Base-by-base conservation (phyloP, 2,329 filamentous ascomycete species). In the Exophiala mesophila region DNA sequence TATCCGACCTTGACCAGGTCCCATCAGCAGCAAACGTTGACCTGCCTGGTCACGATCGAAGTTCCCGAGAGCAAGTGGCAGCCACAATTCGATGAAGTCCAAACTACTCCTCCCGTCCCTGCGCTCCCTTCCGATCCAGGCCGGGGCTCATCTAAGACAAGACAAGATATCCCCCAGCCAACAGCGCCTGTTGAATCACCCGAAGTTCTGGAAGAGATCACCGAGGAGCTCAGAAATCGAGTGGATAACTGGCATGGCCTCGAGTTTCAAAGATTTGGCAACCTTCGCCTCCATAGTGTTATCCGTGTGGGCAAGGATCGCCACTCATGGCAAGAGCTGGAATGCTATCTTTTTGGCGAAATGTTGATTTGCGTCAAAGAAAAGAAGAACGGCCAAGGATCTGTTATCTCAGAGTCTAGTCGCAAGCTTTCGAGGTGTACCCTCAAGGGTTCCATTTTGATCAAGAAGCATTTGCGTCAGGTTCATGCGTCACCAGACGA, bases 361-460 rank as follows among this genome's bases (percentile, higher is more conserved):
- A 98, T 98, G 92, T 83, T 98, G 57, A 98, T 98, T 53, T 98
- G 92, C 60, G 88, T 98, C 48, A 98, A 97, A 67, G 92, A 97
- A 67, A 97, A 96, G 76, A 95, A 89, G 68, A 65, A 73, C 6
- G 62, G 71, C 7, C 72, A 75, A 28, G 74, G 78, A 38, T 78
- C 85, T 52, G 89, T 85, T 77, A 83, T 77, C n/a, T 70, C 70
- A 17, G 55, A 65, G 1, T 66, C 67, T 3, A 75, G 74, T 16
- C 74, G 76, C 42, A 89, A 83, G 62, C 71, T 77, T 7, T 80
- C 80, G 3, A 80, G 86, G 51, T 96, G 85, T 70, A 94, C 89
- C 0, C 72, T 98, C 30, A 98, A 98, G 67, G 92, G 92, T 13
- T 97, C 92, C 1, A 98, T 98, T 54, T 72, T 98, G 49, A 97